These are phyloP conservation scores for Alternaria sp. DNA, from an alignment of 2,329 filamentous ascomycete species.

Conservation along the genomic window DNA sequence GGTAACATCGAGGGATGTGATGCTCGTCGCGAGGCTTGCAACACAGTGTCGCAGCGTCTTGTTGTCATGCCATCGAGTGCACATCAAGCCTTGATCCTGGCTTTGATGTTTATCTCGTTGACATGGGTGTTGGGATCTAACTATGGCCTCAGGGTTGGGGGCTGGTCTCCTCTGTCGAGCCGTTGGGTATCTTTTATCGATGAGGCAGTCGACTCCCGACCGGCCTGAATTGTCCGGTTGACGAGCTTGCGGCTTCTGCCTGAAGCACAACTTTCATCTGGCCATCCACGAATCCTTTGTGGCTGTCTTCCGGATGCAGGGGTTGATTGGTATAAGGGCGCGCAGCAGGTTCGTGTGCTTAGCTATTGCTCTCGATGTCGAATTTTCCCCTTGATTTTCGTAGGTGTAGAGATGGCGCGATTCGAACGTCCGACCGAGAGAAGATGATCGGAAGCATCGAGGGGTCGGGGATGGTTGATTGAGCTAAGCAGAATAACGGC, in stretches of 20 bases:
- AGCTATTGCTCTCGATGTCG: not conserved
- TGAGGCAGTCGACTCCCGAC: not conserved
- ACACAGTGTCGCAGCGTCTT: not conserved
- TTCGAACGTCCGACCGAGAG: not conserved
- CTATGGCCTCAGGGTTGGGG: not conserved
- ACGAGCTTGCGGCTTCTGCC: not conserved
- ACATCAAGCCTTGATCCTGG: not conserved
- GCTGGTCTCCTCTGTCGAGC: not conserved
- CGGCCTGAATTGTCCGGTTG: not conserved
- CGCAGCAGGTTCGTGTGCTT: not conserved
- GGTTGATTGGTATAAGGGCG: not conserved
- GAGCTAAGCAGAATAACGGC: not conserved
- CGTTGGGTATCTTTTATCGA: not conserved
- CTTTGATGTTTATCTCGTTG: not conserved
- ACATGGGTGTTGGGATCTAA: not conserved
- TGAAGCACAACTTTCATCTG: not conserved
- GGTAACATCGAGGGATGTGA: not conserved
- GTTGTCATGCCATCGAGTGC: not conserved
- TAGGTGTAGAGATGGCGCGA: not conserved
- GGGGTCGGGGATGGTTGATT: not conserved
- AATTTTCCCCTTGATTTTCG: not conserved
- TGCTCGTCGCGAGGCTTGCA: not conserved
- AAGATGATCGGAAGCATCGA: not conserved
- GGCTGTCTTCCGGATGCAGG: not conserved
- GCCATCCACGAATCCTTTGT: not conserved